Base-by-base conservation (phyloP, 1,139 yeast genomes). In the Candida sp. region DNA sequence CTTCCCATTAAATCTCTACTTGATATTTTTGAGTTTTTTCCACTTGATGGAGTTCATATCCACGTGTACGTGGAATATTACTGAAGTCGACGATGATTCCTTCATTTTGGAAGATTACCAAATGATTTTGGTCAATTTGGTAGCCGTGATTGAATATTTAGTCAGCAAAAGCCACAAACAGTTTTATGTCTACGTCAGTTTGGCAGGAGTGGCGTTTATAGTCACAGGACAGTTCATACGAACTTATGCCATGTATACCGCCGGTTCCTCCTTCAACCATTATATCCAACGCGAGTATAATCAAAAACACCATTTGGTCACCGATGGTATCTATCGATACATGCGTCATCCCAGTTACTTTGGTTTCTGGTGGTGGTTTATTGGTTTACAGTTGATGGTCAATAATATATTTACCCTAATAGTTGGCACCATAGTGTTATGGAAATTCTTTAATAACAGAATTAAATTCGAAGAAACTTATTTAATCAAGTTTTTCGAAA, bases 291-390 rank as follows among this genome's bases (percentile, higher is more conserved):
- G 77, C 4, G 59, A 67, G 25, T 82, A 75, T 45, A 63, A 68
- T 29, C 55, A 64, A 0, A 75, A 76, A 41, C 99, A 93, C 57
- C 64, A 54, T 19, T 69, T 93, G 38, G 82, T 93, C 8, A 87
- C 88, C 0, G 52, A 65, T 5, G 99, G 98, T 0, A 69, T 93
- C 3, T 93, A 93, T 62, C 48, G 70, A 1, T 50, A 66, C 19
- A 65, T 79, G 7, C 74, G 99, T 47, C 99, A 93, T 60, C 99
- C 99, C 8, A 84, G 95, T 41, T 93, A 93, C 63, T 77, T 82
- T 45, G 99, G 98, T 1, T 93, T 87, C 61, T 91, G 84, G 58
- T 83, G 89, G 79, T 95, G 98, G 97, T 93, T 95, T 23, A 55
- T 91, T 4, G 98, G 98, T 0, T 73, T 90, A 2, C 96, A 93